Evolutionary conservation across 805 yeast genomes (phyloP), one percentile per base, ranked within the genome.

Genomic region (Schizosaccharomyces pombe): DNA sequence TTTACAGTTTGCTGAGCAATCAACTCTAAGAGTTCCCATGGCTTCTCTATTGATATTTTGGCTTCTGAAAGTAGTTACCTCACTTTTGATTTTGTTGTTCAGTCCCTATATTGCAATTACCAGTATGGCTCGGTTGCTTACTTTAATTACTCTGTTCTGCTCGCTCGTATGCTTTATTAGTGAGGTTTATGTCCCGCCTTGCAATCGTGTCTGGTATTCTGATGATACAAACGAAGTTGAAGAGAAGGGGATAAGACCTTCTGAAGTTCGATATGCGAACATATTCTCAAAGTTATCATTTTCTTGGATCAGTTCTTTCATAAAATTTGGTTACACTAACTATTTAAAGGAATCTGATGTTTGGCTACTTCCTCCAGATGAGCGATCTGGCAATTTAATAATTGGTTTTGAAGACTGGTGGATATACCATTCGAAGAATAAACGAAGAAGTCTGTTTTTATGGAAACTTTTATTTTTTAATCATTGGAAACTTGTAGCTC

Each of bases 301-400:
- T 65, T 69, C 79, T 29, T 91, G 98, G 97, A 85, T 91, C 94
- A 78, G 85, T 22, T 77, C 75, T 1, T 69, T 91, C 61, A 85
- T 91, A 80, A 75, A 69, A 59, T 76, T 76, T 54, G 97, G 97
- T 14, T 82, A 80, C 61, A 68, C 71, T 47, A 76, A 76, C 57
- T 77, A 62, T 61, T 69, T 70, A 32, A 63, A 69, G 9, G 65
- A 63, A 31, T 66, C 69, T 1, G 96, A 89, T 65, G 74, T 91
- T 57, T 95, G 95, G 16, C 74, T 75, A 19, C 74, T 91, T 53
- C 95, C 97, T 11, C 65, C 67, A 1, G 75, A 73, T 34, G 75
- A 84, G 59, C 77, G 74, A 56, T 72, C 95, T 6, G 72, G 80
- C 19, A 67, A 80, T 5, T 64, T 69, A 4, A 64, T 62, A 0